phyloP scores from a whole-genome alignment of 2,329 filamentous ascomycete species.

The Calonectria crousiana region DNA sequence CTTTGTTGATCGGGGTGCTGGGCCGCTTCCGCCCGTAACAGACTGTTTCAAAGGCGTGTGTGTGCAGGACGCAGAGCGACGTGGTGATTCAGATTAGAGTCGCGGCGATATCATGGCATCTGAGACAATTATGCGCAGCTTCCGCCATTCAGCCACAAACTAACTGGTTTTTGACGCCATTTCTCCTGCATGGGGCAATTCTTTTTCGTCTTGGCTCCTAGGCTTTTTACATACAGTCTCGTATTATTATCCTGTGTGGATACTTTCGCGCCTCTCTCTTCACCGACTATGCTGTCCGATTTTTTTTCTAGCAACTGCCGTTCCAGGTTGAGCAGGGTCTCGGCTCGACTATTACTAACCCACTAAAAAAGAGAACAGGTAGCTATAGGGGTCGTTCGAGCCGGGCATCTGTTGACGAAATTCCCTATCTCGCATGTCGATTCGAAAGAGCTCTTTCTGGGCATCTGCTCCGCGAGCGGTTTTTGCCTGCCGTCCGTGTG shows the following conservation, averaged over 20 bases:
- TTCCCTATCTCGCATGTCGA: not conserved
- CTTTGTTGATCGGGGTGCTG: not conserved
- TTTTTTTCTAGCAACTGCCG: not conserved
- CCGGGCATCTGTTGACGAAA: not conserved
- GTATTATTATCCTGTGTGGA: not conserved
- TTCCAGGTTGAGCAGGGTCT: not conserved
- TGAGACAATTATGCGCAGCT: not conserved
- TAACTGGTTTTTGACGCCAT: not conserved
- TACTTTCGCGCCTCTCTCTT: not conserved
- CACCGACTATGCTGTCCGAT: not conserved
- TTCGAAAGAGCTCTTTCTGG: not conserved
- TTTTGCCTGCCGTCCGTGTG: not conserved
- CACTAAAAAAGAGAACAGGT: not conserved
- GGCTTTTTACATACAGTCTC: not conserved
- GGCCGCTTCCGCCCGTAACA: not conserved
- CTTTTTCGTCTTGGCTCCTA: not conserved
- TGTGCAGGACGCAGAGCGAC: not conserved
- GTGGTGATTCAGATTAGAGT: not conserved
- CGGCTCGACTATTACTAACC: not conserved
- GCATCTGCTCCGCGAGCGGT: not conserved
- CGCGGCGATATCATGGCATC: not conserved
- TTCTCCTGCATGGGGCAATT: too few species aligned
- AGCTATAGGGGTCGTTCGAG: not conserved
- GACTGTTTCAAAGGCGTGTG: not conserved
- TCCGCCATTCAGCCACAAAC: not conserved